Conservation (phyloP, 2,329 filamentous ascomycete genomes). For the Diaporthe sp. region DNA sequence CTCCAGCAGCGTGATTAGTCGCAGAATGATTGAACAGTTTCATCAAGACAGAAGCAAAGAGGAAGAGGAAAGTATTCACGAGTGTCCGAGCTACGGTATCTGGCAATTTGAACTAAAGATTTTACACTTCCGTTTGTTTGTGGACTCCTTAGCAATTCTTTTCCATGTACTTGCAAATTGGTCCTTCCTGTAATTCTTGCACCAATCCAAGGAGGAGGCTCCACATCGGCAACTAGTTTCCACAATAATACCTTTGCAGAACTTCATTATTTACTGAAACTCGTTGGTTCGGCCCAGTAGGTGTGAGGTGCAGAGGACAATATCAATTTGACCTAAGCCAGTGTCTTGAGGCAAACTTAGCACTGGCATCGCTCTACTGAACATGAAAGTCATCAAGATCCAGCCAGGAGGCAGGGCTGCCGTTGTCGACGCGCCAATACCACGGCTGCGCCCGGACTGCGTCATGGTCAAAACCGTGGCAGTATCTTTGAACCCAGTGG, state of each 20-base stretch:
- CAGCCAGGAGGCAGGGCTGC: neutral
- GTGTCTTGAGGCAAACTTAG: neutral
- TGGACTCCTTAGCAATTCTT: neutral
- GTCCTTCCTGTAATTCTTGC: neutral
- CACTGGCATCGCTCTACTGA: neutral
- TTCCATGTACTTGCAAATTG: neutral
- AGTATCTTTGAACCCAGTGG: constrained; percentile 48
- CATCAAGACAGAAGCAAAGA: neutral
- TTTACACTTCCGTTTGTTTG: neutral
- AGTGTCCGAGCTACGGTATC: neutral
- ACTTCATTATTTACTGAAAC: neutral
- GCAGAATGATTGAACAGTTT: neutral
- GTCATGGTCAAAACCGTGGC: constrained; percentile 41
- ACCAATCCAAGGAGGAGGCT: neutral
- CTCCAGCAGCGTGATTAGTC: neutral
- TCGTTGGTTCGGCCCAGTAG: neutral
- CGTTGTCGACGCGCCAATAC: neutral
- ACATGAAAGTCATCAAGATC: neutral
- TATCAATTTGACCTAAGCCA: neutral
- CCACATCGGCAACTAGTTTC: neutral
- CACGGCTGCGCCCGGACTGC: neutral
- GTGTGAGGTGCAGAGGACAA: neutral
- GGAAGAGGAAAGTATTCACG: neutral
- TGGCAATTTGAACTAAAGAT: neutral
- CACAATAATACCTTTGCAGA: neutral